Conservation (phyloP, 106 monocot species). For the Platanthera guangdongensis region DNA sequence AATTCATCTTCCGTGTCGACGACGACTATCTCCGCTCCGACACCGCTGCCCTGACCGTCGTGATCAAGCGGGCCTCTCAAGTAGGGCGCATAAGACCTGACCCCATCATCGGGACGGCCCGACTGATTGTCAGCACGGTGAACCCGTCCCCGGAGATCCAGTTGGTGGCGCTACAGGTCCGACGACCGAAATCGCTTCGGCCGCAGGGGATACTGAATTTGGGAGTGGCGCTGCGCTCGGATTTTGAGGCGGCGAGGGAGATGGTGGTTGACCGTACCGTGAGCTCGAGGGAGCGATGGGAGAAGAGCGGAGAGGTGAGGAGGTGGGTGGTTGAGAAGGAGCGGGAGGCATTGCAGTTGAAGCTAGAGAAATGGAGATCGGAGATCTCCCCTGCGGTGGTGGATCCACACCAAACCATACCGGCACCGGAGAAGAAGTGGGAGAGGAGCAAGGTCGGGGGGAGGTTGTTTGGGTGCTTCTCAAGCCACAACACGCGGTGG, state of each 20-base stretch:
- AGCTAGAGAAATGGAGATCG: not conserved
- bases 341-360: not conserved
- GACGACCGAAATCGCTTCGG: not conserved
- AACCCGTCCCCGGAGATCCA: not conserved
- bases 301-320: not conserved
- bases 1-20: slow-evolving; percentile 16
- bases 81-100: slow-evolving; percentile 15
- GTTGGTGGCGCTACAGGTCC: not conserved
- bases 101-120: slow-evolving; percentile 31
- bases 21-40: slow-evolving; percentile 1
- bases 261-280: not conserved
- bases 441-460: not conserved
- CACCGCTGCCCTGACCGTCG: slow-evolving; percentile 18
- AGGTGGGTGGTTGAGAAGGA: not conserved
- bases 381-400: not conserved
- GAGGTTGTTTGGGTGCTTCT: not conserved
- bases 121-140: slow-evolving; percentile 18
- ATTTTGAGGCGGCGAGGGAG: not conserved
- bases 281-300: not conserved
- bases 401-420: not conserved
- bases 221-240: not conserved
- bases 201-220: not conserved
- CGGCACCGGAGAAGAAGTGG: not conserved
- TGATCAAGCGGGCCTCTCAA: slow-evolving; percentile 7
- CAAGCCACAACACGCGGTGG: not conserved